Percentiles rank a stretch among this genome's conserved stretches.
These are phyloP conservation scores for Dendryphion nanum DNA, from an alignment of 2,329 filamentous ascomycete genomes.

Conservation along the genomic window DNA sequence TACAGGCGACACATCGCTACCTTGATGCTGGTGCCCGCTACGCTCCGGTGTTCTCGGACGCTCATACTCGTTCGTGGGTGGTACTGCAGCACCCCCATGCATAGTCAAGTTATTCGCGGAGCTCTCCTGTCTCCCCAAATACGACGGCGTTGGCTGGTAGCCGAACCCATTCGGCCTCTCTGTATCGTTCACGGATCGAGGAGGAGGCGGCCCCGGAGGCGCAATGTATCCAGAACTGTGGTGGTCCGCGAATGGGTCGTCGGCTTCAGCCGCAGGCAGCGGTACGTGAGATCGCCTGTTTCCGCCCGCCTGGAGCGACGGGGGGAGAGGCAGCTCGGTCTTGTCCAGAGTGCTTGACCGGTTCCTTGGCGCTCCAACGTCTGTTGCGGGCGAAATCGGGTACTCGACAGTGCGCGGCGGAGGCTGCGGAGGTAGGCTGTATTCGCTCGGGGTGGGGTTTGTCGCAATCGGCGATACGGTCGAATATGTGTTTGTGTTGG, in stretches of 20 bases:
- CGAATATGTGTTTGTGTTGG: no score
- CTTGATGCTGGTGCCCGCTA: conserved; percentile 6
- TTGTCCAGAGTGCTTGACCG: conserved; percentile 10
- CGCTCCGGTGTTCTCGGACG: conserved; percentile 25
- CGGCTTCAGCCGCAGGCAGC: conserved; percentile 5
- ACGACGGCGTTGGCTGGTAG: conserved; percentile 42
- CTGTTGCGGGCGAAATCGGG: conserved; percentile 18
- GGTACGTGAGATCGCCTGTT: conserved; percentile 8
- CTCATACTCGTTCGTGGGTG: conserved; percentile 21
- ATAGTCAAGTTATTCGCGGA: conserved; percentile 46
- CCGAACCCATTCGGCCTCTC: conserved; percentile 17
- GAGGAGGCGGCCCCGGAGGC: conserved; percentile 20
- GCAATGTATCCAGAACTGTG: conserved; percentile 33
- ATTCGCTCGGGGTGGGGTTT: conserved; percentile 1
- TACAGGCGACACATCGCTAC: conserved; percentile 35
- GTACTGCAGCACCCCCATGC: conserved; percentile 38
- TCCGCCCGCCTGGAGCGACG: conserved; percentile 27
- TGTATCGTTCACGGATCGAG: conserved; percentile 8
- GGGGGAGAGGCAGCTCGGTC: conserved; percentile 20
- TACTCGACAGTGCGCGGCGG: conserved; percentile 18
- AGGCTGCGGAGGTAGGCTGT: conserved; percentile 15
- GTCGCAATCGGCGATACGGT: no score
- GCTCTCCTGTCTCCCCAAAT: conserved; percentile 45
- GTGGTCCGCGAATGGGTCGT: conserved; percentile 45
- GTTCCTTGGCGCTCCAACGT: conserved; percentile 5